These are phyloP conservation scores for Gossypioides kirkii DNA, from an alignment of 345 rosid genomes.

Conservation along the genomic window DNA sequence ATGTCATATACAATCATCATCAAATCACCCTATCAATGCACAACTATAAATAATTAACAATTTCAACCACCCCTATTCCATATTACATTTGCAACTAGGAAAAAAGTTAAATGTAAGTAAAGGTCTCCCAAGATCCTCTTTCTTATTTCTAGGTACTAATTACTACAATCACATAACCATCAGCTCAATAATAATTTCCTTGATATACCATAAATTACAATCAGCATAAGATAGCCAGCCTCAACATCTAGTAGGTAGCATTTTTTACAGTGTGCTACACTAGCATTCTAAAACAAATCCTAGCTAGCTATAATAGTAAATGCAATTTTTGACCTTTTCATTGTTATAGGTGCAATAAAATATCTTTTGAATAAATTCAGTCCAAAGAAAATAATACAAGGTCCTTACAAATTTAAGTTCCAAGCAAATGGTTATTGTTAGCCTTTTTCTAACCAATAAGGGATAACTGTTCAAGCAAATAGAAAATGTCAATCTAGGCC, in stretches of 20 bases:
- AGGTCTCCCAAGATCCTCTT: neutral
- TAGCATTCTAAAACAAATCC: neutral
- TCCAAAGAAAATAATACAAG: neutral
- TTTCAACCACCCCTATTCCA: neutral
- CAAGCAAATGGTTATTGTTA: neutral
- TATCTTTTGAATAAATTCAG: neutral
- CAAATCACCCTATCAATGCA: neutral
- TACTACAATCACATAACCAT: neutral
- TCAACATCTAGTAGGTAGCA: neutral
- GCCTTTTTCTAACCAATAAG: neutral
- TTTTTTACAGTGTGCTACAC: neutral
- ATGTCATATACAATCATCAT: neutral
- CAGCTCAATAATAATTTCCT: neutral
- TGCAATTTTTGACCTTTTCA: neutral
- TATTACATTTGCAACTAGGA: neutral
- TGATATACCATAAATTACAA: neutral
- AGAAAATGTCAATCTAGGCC: neutral
- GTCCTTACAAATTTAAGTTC: neutral
- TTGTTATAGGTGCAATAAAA: neutral
- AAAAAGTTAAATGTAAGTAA: neutral
- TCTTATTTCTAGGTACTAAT: neutral
- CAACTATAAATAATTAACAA: neutral
- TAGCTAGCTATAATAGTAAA: neutral
- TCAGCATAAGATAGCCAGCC: neutral
- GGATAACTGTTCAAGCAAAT: neutral